These are phyloP conservation scores for Rhododendron henanense DNA, from an alignment of 148 eudicot genomes.

Conservation along the genomic window DNA sequence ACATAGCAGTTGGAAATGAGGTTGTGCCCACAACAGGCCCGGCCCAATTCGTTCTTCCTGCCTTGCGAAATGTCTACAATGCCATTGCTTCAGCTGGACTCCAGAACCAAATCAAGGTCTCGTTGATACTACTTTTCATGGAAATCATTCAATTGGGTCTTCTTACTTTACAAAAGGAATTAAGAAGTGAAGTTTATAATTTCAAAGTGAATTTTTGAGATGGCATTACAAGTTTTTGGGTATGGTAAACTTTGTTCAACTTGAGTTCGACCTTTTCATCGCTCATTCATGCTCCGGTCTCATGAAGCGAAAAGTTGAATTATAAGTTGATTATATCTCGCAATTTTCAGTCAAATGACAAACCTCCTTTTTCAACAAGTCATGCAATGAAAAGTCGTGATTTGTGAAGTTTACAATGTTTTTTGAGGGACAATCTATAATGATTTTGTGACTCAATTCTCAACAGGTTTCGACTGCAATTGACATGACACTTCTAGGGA, in stretches of 20 bases:
- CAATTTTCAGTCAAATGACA: too few relatives aligned
- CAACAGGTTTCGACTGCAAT: slow-evolving; percentile 22
- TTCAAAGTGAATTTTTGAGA: neutral
- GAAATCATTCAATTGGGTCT: neutral
- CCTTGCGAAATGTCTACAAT: slow-evolving; percentile 12
- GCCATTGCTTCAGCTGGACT: slow-evolving; percentile 23
- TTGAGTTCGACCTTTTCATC: neutral
- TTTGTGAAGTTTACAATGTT: neutral
- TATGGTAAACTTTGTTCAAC: neutral
- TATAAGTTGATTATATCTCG: too few relatives aligned
- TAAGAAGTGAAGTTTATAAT: neutral
- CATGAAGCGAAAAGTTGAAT: too few relatives aligned
- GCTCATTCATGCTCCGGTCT: too few relatives aligned
- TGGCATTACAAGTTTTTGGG: neutral
- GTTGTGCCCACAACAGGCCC: neutral
- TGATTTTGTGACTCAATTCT: neutral
- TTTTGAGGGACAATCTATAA: neutral
- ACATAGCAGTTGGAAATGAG: slow-evolving; percentile 46
- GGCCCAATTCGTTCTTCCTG: slow-evolving; percentile 15
- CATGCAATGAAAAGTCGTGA: neutral
- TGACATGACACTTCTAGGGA: slow-evolving; percentile 18
- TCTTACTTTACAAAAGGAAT: neutral
- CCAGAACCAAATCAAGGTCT: slow-evolving; percentile 24
- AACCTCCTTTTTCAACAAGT: neutral
- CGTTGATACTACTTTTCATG: neutral